Percentiles rank a stretch among this genome's conserved stretches.
phyloP scores from a whole-genome alignment of 768 basidiomycete genomes.

The Leccinum subtestaceum region DNA sequence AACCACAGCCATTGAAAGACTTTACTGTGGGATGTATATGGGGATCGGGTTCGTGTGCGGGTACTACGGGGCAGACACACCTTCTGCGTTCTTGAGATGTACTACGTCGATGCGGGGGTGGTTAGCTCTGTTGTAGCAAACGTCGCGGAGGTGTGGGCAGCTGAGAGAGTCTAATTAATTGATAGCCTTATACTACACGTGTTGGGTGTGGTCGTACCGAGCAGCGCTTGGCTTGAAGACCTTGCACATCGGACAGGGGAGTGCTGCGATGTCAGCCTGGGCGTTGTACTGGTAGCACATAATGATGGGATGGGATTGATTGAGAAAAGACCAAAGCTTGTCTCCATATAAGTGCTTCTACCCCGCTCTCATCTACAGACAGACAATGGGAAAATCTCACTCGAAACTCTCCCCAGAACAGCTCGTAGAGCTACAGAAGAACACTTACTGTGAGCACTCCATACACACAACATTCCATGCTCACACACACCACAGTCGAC shows the following conservation, averaged over 20 bases:
- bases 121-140: conserved; percentile 68
- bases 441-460: conserved; percentile 83
- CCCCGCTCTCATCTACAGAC: conserved; percentile 16
- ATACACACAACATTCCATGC: conserved; percentile 11
- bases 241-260: conserved; percentile 81
- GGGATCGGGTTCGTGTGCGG: conserved; percentile 9
- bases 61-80: conserved; percentile 37
- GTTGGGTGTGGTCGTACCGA: conserved; percentile 38
- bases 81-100: conserved; percentile 86
- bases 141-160: conserved; percentile 73
- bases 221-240: conserved; percentile 62
- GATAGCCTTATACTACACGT: too few relatives aligned
- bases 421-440: conserved; percentile 92
- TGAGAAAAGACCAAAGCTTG: not conserved
- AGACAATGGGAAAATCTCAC: conserved; percentile 94
- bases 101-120: conserved; percentile 79
- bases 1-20: conserved; percentile 84
- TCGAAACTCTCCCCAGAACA: conserved; percentile 94
- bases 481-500: conserved; percentile 61
- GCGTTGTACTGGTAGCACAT: conserved; percentile 70
- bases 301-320: conserved; percentile 35
- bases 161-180: conserved; percentile 33
- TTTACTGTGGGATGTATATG: conserved; percentile 48
- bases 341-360: conserved; percentile 21
- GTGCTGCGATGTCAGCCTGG: conserved; percentile 59